A percentile compares a stretch with the other conserved stretches of the same genome.
Conservation (phyloP, 495 filamentous ascomycete genomes). For the Penicillium fimorum region DNA sequence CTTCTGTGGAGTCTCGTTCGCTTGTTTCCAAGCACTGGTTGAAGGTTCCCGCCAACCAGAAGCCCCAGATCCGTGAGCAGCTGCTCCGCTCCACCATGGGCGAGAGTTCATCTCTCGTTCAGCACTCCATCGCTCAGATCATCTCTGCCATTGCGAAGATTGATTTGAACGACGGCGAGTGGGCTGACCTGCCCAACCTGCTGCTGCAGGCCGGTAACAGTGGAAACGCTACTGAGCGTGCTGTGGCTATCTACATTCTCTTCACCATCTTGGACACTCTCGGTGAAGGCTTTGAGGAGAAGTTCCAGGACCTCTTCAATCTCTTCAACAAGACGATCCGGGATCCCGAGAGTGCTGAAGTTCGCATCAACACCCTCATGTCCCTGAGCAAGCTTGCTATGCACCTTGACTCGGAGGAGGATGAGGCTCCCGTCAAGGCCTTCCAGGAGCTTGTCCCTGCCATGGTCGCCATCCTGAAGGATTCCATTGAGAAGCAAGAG, state of each 20-base stretch:
- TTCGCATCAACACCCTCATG: conserved; percentile 91
- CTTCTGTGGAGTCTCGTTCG: conserved; percentile 81
- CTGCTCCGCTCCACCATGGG: conserved; percentile 78
- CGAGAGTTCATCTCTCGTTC: conserved; percentile 69
- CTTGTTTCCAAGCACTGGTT: conserved; percentile 87
- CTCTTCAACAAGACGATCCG: conserved; percentile 85
- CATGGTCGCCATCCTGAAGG: conserved; percentile 89
- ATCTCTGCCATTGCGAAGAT: conserved; percentile 83
- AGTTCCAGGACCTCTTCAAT: conserved; percentile 71
- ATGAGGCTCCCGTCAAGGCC: conserved; percentile 63
- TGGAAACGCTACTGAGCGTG: conserved; percentile 71
- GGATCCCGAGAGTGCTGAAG: conserved; percentile 86
- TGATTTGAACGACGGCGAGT: conserved; percentile 84
- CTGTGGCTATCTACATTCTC: conserved; percentile 89
- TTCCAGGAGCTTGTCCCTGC: conserved; percentile 77
- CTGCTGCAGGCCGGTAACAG: conserved; percentile 71
- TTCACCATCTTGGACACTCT: conserved; percentile 86
- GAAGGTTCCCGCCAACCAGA: conserved; percentile 59
- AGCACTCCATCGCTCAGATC: conserved; percentile 84
- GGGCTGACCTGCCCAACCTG: conserved; percentile 74
- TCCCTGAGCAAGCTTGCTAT: conserved; percentile 87
- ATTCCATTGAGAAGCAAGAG: conserved; percentile 70
- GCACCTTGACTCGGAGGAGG: conserved; percentile 81
- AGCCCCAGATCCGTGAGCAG: conserved; percentile 73
- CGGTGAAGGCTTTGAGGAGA: conserved; percentile 73